These are phyloP conservation scores for Lepidium campestre DNA, from an alignment of 441 rosid species.

Conservation along the genomic window DNA sequence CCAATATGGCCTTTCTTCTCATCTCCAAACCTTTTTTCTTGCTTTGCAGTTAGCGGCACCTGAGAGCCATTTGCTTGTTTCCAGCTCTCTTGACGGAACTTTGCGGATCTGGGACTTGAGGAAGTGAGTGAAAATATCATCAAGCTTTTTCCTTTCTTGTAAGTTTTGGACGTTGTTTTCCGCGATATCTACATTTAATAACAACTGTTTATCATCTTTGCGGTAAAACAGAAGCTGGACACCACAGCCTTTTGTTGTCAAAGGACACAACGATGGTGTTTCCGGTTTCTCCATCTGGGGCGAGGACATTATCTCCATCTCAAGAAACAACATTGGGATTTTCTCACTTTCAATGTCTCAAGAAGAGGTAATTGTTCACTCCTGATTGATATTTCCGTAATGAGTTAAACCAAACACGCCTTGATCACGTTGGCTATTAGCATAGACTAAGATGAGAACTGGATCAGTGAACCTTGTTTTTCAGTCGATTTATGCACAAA, in stretches of 20 bases:
- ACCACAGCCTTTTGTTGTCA: slow-evolving; percentile 43
- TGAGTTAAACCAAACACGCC: neutral
- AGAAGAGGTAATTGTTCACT: slow-evolving; percentile 51
- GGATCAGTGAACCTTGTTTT: neutral
- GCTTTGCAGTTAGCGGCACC: slow-evolving; percentile 71
- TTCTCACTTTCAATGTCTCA: slow-evolving; percentile 54
- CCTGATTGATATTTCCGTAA: neutral
- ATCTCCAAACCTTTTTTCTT: neutral
- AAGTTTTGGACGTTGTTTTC: neutral
- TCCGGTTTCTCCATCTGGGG: slow-evolving; percentile 86
- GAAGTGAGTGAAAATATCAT: slow-evolving; percentile 38
- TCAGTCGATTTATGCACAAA: neutral
- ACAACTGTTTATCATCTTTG: neutral
- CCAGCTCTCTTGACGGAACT: slow-evolving; percentile 87
- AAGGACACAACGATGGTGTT: slow-evolving; percentile 72
- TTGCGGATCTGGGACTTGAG: slow-evolving; percentile 87
- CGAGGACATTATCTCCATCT: slow-evolving; percentile 82
- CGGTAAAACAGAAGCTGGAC: slow-evolving; percentile 52
- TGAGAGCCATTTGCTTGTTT: slow-evolving; percentile 79
- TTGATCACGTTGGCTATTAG: neutral
- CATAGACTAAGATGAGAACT: neutral
- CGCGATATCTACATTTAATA: neutral
- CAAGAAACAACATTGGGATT: slow-evolving; percentile 82
- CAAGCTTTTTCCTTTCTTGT: neutral
- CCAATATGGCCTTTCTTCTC: slow-evolving; percentile 8